A percentile compares a stretch with the other conserved stretches of the same genome.
These are phyloP conservation scores for Coemansia sp. DNA, from an alignment of 192 early-diverging fungal species.

Conservation along the genomic window DNA sequence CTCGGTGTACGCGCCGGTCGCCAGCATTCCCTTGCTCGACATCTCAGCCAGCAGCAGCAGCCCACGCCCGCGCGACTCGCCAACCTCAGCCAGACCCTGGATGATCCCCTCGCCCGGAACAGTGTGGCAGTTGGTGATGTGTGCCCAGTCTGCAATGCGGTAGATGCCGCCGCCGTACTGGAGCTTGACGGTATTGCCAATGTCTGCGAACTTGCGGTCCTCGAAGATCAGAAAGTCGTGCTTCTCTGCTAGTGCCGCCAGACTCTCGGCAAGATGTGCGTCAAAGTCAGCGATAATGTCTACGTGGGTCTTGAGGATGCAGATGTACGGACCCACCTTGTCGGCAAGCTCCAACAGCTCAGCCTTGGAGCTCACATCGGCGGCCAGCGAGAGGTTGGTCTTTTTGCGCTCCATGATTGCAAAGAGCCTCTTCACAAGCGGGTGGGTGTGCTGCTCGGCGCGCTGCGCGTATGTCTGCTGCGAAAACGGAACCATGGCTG, in stretches of 20 bases:
- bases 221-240: slow-evolving; percentile 98
- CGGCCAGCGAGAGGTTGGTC: slow-evolving; percentile 87
- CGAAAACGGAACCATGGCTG: slow-evolving; percentile 44
- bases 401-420: slow-evolving; percentile 85
- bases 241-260: slow-evolving; percentile 72
- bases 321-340: slow-evolving; percentile 90
- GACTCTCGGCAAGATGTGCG: slow-evolving; percentile 69
- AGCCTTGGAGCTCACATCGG: slow-evolving; percentile 84
- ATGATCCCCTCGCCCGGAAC: slow-evolving; percentile 97
- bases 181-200: slow-evolving; percentile 95
- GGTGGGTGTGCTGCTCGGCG: slow-evolving; percentile 67
- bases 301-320: slow-evolving; percentile 96
- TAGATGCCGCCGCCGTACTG: slow-evolving; percentile 93
- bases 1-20: slow-evolving; percentile 76
- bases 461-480: slow-evolving; percentile 66
- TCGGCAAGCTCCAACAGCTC: slow-evolving; percentile 88
- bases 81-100: slow-evolving; percentile 86
- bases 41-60: slow-evolving; percentile 95
- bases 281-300: slow-evolving; percentile 96
- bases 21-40: slow-evolving; percentile 89
- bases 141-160: slow-evolving; percentile 90
- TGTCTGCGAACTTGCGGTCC: slow-evolving; percentile 99
- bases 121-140: slow-evolving; percentile 95
- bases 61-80: slow-evolving; percentile 70
- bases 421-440: slow-evolving; percentile 73